Base-by-base conservation (phyloP, 768 basidiomycete species). In the Dendrothele bispora region DNA sequence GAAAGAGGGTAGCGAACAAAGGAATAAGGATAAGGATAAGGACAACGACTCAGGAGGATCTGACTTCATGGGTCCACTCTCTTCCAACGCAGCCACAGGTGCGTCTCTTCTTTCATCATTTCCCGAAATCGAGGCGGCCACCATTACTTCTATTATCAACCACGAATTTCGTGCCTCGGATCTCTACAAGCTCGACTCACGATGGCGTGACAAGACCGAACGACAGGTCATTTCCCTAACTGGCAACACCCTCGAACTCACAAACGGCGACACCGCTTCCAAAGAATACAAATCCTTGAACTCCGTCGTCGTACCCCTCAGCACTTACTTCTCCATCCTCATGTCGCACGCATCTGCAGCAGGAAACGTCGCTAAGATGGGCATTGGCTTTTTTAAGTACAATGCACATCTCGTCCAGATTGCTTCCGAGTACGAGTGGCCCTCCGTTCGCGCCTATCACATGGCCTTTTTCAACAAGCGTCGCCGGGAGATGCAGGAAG, bases 81-180 rank as follows among this genome's bases (percentile, higher is more conserved):
- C n/a, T n/a, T n/a, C n/a, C n/a, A n/a, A n/a, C n/a, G n/a, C n/a
- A n/a, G n/a, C n/a, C n/a, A n/a, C n/a, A n/a, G n/a, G n/a, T n/a
- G n/a, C n/a, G n/a, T n/a, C n/a, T n/a, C n/a, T n/a, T n/a, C n/a
- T n/a, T n/a, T n/a, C n/a, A n/a, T n/a, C n/a, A n/a, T n/a, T n/a
- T n/a, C 51, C 52, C 37, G 47, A 55, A 51, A 43, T 52, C 51
- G 51, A 52, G 51, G 50, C 51, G 34, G 43, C 34, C 21, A 20
- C 22, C n/a, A 49, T 49, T 40, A 43, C 22, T 21, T 7, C 40
- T 6, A 37, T 42, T 15, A 43, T 41, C 41, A 20, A 22, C 39
- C 40, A 49, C 28, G 39, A 49, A 3, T 48, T 56, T 27, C 28
- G 41, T 3, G 55, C 50, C 7, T 21, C 43, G 22, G 54, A 57